Evolutionary conservation across 2,329 filamentous ascomycete species (phyloP).

Genomic region (Shiraia sp.): DNA sequence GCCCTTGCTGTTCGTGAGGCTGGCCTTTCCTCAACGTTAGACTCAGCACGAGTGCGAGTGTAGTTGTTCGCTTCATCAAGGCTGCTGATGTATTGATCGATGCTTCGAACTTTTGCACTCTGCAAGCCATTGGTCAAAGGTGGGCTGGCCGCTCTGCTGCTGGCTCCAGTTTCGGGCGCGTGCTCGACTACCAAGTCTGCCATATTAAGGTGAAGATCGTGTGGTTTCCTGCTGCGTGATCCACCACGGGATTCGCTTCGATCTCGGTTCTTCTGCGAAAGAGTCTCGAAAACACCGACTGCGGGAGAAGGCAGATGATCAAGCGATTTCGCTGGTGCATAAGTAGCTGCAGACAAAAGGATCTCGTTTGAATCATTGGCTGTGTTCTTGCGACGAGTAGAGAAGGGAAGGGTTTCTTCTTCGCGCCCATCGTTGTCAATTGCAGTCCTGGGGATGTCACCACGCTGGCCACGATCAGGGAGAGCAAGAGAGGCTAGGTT

Average conservation of each 20-base stretch:
- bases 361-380: constrained; percentile 64
- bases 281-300: constrained; percentile 64
- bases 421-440: constrained; percentile 45
- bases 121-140: constrained; percentile 54
- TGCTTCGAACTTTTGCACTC: constrained; percentile 65
- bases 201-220: constrained; percentile 61
- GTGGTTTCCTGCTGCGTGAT: constrained; percentile 77
- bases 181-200: constrained; percentile 49
- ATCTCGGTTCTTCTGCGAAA: constrained; percentile 60
- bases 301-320: constrained; percentile 66
- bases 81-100: constrained; percentile 85
- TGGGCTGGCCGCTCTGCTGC: constrained; percentile 55
- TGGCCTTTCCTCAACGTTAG: constrained; percentile 50
- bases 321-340: constrained; percentile 32
- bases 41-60: constrained; percentile 42
- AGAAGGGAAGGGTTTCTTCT: constrained; percentile 47
- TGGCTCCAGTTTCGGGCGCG: constrained; percentile 46
- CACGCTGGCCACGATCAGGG: constrained; percentile 40
- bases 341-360: constrained; percentile 44
- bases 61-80: constrained; percentile 75
- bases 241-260: constrained; percentile 66
- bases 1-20: constrained; percentile 52
- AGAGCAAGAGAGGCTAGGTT: constrained; percentile 39
- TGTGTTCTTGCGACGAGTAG: constrained; percentile 34
- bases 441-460: constrained; percentile 38